Conservation (phyloP, 306 rosid genomes). For the Pachyrhizus erosus region DNA sequence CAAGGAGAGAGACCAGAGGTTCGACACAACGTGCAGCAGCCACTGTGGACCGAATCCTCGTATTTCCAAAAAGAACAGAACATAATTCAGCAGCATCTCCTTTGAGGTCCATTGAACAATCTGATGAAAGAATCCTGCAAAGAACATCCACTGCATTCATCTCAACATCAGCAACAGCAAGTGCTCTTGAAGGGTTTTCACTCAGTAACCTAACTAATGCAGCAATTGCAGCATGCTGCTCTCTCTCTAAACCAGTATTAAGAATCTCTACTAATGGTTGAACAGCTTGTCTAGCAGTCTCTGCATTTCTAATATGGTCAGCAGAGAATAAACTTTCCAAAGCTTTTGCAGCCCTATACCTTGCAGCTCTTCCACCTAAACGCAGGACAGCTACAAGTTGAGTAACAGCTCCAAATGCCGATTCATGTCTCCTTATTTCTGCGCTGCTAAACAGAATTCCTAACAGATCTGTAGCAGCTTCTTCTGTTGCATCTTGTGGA, state of each 20-base stretch:
- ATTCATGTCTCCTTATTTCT: conserved; percentile 90
- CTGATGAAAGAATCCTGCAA: conserved; percentile 90
- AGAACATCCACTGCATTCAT: conserved; percentile 99
- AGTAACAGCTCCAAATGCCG: conserved; percentile 95
- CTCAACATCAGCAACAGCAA: conserved; percentile 97
- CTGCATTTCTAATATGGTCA: conserved; percentile 94
- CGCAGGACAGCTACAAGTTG: conserved; percentile 97
- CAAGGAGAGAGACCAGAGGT: conserved; percentile 97
- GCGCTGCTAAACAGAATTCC: conserved; percentile 93
- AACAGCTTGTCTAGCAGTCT: conserved; percentile 88
- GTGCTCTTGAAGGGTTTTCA: conserved; percentile 94
- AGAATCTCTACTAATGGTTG: conserved; percentile 99
- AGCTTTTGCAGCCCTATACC: conserved; percentile 96
- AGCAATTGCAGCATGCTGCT: conserved; percentile 97
- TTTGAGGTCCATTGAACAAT: conserved; percentile 92
- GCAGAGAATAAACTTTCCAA: conserved; percentile 94
- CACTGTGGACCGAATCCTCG: conserved; percentile 93
- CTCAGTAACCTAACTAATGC: conserved; percentile 91
- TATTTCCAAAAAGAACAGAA: conserved; percentile 92
- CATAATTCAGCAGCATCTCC: conserved; percentile 99
- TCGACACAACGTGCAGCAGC: conserved; percentile 99
- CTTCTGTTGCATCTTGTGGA: conserved; percentile 98
- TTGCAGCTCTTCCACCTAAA: conserved; percentile 96
- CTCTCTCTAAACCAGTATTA: conserved; percentile 89
- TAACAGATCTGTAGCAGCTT: conserved; percentile 96